A percentile compares a stretch with the other conserved stretches of the same genome.
These are phyloP conservation scores for Arthrocladium fulminans DNA, from an alignment of 2,329 filamentous ascomycete genomes.

Conservation along the genomic window DNA sequence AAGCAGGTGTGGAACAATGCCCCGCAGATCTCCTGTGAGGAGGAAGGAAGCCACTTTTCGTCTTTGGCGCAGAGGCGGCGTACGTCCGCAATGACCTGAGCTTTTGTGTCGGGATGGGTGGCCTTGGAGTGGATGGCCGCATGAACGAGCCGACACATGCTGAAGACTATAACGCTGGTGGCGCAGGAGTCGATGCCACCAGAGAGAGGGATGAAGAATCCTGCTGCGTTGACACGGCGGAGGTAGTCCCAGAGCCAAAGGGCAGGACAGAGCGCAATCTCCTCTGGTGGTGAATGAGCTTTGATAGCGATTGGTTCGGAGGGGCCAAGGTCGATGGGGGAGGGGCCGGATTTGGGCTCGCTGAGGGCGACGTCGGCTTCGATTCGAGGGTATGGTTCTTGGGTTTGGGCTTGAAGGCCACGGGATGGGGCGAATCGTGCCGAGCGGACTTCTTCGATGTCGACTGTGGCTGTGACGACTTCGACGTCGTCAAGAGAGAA, in stretches of 20 bases:
- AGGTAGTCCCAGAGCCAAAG: constrained; percentile 49
- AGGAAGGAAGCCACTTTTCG: constrained; percentile 44
- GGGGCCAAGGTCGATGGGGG: constrained; percentile 30
- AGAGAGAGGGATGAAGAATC: constrained; percentile 33
- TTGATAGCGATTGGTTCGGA: constrained; percentile 39
- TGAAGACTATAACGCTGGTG: constrained; percentile 29
- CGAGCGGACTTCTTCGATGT: constrained; percentile 60
- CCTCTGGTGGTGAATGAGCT: constrained; percentile 57
- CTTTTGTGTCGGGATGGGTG: constrained; percentile 19
- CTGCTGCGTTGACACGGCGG: constrained; percentile 28
- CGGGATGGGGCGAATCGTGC: constrained; percentile 40
- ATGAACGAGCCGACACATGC: constrained; percentile 47
- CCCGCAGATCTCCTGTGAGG: constrained; percentile 51
- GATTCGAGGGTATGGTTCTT: constrained; percentile 40
- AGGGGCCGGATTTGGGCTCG: constrained; percentile 36
- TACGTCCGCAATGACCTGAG: constrained; percentile 47
- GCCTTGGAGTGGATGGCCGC: constrained; percentile 44
- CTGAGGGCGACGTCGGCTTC: constrained; percentile 31
- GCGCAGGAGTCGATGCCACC: constrained; percentile 35
- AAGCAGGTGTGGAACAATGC: constrained; percentile 56
- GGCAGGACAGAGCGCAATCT: constrained; percentile 56
- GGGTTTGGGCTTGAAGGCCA: constrained; percentile 29
- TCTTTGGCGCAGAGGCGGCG: constrained; percentile 41
- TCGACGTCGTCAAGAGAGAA: constrained; percentile 46
- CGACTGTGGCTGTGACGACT: constrained; percentile 56